A percentile compares a stretch with the other conserved stretches of the same genome.
Evolutionary conservation across 2,329 filamentous ascomycete species (phyloP).

Genomic region (Aspergillus sclerotialis): DNA sequence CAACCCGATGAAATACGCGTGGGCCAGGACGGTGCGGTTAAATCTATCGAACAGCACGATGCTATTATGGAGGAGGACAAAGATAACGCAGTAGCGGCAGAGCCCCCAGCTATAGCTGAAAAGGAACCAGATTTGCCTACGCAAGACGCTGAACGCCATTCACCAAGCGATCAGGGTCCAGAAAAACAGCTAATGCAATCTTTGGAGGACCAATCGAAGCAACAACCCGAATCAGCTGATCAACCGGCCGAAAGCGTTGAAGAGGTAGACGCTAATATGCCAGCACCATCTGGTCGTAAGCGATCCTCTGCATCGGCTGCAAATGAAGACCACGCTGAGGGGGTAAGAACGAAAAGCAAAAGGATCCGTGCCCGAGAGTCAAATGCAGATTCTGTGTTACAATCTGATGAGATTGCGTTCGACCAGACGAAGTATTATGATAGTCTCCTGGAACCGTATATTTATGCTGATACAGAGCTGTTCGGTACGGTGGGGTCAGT

Average conservation of each 20-base stretch:
- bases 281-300: slow-evolving; percentile 46
- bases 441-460: slow-evolving; percentile 46
- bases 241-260: slow-evolving; percentile 19
- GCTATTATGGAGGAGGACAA: slow-evolving; percentile 8
- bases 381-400: slow-evolving; percentile 39
- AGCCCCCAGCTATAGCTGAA: slow-evolving; percentile 5
- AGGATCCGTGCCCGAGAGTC: slow-evolving; percentile 55
- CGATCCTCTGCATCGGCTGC: slow-evolving; percentile 55
- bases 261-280: slow-evolving; percentile 25
- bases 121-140: slow-evolving; percentile 7
- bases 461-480: slow-evolving; percentile 51
- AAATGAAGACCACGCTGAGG: slow-evolving; percentile 51
- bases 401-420: slow-evolving; percentile 42
- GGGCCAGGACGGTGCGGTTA: slow-evolving; percentile 3
- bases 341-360: slow-evolving; percentile 52
- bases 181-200: slow-evolving; percentile 32
- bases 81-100: slow-evolving; percentile 4
- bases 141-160: slow-evolving; percentile 24
- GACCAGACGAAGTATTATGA: slow-evolving; percentile 50
- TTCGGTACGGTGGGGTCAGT: slow-evolving; percentile 48
- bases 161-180: slow-evolving; percentile 27
- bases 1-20: slow-evolving; percentile 9
- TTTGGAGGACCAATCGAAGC: slow-evolving; percentile 23
- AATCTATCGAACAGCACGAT: slow-evolving; percentile 9
- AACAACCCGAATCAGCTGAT: slow-evolving; percentile 12